Base-by-base conservation (phyloP, 1,139 yeast genomes). In the Pichia sp. region DNA sequence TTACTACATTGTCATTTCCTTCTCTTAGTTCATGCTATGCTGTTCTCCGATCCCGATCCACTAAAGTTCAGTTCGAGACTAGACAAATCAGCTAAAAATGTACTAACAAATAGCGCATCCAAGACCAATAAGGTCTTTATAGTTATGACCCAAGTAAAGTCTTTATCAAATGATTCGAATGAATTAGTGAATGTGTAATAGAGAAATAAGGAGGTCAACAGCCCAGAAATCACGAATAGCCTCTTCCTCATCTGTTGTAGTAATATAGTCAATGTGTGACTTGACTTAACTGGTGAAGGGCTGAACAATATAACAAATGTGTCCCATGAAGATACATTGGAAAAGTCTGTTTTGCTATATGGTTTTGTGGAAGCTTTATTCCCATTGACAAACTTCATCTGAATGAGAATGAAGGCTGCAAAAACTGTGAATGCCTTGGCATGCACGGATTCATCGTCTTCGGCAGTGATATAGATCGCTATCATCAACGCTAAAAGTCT, bases 391-490 rank as follows among this genome's bases (percentile, higher is more conserved):
- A 51, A 52, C 20, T 51, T 32, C 34, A 46, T 46, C 24, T 54
- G 57, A 14, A 53, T 39, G 27, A 47, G 30, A 31, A 41, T 48
- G 21, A 51, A 39, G n/a, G 46, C 20, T 27, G 51, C 38, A 30
- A 45, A 52, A 11, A 42, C 38, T 13, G 51, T 22, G 22, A 53
- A 46, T 3, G 54, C 50, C 30, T 52, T 52, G 13, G 35, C 35
- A 35, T 51, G 56, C 3, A 45, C 29, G 3, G 54, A 43, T 26
- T 46, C 43, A 27, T 53, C 49, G 34, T 55, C 59, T 10, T 47
- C 49, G 6, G 42, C 36, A 0, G 59, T 46, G 2, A 55, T 46
- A 37, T 47, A 53, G 8, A 47, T 41, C 50, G 53, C 50, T 27
- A 49, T 44, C 8, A 45, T 29, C 14, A 56, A 41, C 1, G 53